Percentiles rank a stretch among this genome's conserved stretches.
phyloP scores from a whole-genome alignment of 345 rosid genomes.

The Excoecaria agallocha region DNA sequence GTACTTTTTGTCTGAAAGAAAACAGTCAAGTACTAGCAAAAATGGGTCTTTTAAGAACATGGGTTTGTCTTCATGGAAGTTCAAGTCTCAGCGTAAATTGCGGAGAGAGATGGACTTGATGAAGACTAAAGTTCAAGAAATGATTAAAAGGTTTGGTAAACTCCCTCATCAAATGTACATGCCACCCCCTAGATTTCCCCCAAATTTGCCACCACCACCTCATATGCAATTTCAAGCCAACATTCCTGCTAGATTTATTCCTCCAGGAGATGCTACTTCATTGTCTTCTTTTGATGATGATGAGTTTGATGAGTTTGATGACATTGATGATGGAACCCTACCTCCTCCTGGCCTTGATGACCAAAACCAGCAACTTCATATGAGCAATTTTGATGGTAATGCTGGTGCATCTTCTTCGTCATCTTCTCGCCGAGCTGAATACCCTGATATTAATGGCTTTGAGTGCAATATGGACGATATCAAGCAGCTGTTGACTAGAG shows the following conservation, averaged over 20 bases:
- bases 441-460: constrained; percentile 7
- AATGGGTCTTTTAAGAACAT: background rate
- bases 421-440: constrained; percentile 7
- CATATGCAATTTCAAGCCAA: constrained; percentile 7
- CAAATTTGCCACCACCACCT: constrained; percentile 5
- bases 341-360: constrained; percentile 4
- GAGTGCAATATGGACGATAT: constrained; percentile 6
- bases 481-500: constrained; percentile 10
- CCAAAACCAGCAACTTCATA: constrained; percentile 1
- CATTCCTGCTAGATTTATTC: constrained; percentile 7
- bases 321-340: constrained; percentile 10
- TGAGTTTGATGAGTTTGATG: constrained; percentile 16
- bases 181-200: constrained; percentile 7
- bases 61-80: background rate
- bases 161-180: constrained; percentile 12
- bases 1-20: background rate
- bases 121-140: constrained; percentile 15
- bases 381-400: constrained; percentile 6
- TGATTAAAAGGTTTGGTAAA: constrained; percentile 15
- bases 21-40: background rate
- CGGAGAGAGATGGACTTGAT: constrained; percentile 13
- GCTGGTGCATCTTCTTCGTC: constrained; percentile 14
- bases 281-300: constrained; percentile 19
- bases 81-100: constrained; percentile 6
- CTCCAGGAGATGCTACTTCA: constrained; percentile 18